A percentile compares a stretch with the other conserved stretches of the same genome.
Evolutionary conservation across 148 eudicot genomes (phyloP).

Genomic region (Silene conica): DNA sequence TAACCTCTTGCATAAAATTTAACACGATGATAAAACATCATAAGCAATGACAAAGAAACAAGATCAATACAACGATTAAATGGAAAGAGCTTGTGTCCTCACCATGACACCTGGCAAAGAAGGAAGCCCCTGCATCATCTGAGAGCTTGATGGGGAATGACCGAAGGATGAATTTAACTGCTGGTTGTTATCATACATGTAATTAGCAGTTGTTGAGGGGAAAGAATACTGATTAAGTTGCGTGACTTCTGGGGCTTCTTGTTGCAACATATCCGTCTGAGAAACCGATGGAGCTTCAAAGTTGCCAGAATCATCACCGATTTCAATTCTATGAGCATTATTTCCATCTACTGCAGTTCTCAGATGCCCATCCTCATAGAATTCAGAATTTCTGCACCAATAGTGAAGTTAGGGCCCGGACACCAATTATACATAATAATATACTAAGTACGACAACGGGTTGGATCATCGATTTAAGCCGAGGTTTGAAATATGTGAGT

Average conservation of each 20-base stretch:
- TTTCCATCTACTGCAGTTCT: conserved; percentile 53
- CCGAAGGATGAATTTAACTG: conserved; percentile 52
- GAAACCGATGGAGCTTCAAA: conserved; percentile 64
- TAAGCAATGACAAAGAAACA: neutral
- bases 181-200: conserved; percentile 62
- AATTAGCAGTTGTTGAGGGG: conserved; percentile 62
- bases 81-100: conserved; percentile 16
- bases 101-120: conserved; percentile 62
- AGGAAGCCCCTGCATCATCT: conserved; percentile 73
- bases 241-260: conserved; percentile 46
- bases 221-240: conserved; percentile 64
- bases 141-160: conserved; percentile 55
- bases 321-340: conserved; percentile 50
- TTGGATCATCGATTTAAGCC: too few species aligned
- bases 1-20: neutral
- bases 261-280: conserved; percentile 57
- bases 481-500: too few species aligned
- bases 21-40: neutral
- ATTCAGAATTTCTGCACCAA: conserved; percentile 65
- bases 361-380: conserved; percentile 65
- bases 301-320: conserved; percentile 39
- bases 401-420: neutral
- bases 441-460: too few species aligned
- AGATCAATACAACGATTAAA: neutral
- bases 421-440: neutral